Percentiles rank a stretch among this genome's conserved stretches.
Conservation (phyloP, 2,329 filamentous ascomycete genomes). For the Diaporthe aspalathi region DNA sequence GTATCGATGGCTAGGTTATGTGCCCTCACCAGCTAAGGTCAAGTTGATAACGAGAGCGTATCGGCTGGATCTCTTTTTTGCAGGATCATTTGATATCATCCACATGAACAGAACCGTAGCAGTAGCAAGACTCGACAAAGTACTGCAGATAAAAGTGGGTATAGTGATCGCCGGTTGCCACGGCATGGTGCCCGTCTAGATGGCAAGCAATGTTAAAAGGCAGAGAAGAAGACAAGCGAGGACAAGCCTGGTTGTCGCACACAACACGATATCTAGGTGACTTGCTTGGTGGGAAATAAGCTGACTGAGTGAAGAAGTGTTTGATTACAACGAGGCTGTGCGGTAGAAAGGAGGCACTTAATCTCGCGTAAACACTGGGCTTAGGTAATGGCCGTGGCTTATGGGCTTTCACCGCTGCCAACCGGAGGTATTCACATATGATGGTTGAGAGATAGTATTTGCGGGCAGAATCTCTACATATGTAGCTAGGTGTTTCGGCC, state of each 20-base stretch:
- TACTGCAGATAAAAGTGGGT: constrained; percentile 34
- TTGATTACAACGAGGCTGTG: constrained; percentile 11
- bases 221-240: not conserved
- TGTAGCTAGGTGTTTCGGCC: not conserved
- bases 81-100: constrained; percentile 24
- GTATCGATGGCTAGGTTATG: too few species aligned
- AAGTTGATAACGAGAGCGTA: constrained; percentile 37
- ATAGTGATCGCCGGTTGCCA: constrained; percentile 20
- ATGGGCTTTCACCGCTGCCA: not conserved
- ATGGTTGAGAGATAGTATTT: not conserved
- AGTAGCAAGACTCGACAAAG: constrained; percentile 33
- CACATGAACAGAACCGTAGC: constrained; percentile 34
- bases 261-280: not conserved
- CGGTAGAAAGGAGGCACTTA: constrained; percentile 8
- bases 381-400: constrained; percentile 15
- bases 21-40: constrained; percentile 33
- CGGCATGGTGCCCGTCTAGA: not conserved
- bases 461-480: constrained; percentile 9
- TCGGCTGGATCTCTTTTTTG: constrained; percentile 33
- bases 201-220: not conserved
- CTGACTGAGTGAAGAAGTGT: not conserved
- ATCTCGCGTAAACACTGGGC: constrained; percentile 20
- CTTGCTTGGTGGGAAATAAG: not conserved
- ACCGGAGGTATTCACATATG: not conserved
- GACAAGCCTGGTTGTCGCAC: not conserved